These are phyloP conservation scores for Trichoderma lentiforme DNA, from an alignment of 2,329 filamentous ascomycete species.

Conservation along the genomic window DNA sequence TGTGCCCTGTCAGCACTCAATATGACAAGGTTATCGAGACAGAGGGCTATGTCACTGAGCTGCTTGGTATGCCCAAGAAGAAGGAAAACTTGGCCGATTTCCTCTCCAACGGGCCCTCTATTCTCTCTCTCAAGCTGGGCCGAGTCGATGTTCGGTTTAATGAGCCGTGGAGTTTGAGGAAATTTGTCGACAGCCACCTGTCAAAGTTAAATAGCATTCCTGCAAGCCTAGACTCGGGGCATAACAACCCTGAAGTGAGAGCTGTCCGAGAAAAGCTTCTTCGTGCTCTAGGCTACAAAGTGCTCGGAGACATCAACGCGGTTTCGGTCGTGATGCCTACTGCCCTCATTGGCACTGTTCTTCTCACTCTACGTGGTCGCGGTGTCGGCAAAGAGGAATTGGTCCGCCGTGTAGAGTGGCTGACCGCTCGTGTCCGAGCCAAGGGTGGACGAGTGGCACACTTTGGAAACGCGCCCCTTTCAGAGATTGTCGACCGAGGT, in stretches of 20 bases:
- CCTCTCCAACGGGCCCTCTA: slow-evolving; percentile 76
- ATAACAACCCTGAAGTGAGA: slow-evolving; percentile 46
- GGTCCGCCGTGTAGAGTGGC: slow-evolving; percentile 84
- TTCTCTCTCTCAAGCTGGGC: slow-evolving; percentile 83
- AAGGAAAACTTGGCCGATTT: slow-evolving; percentile 93
- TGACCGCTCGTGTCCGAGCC: slow-evolving; percentile 73
- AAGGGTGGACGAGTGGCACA: slow-evolving; percentile 93
- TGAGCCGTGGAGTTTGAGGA: slow-evolving; percentile 86
- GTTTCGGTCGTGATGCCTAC: slow-evolving; percentile 99
- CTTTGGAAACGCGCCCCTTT: slow-evolving; percentile 76
- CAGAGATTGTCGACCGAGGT: slow-evolving; percentile 81
- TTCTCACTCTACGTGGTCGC: slow-evolving; percentile 85
- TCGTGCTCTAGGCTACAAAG: slow-evolving; percentile 84
- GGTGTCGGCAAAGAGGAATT: slow-evolving; percentile 87
- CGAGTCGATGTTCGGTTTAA: slow-evolving; percentile 95
- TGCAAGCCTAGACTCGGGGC: slow-evolving; percentile 44
- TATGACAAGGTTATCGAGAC: slow-evolving; percentile 99
- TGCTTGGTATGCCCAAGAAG: slow-evolving; percentile 89
- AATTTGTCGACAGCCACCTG: slow-evolving; percentile 77
- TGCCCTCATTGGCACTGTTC: slow-evolving; percentile 87
- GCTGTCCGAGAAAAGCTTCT: slow-evolving; percentile 68
- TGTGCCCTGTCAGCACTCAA: slow-evolving; percentile 94
- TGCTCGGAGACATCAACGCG: slow-evolving; percentile 89
- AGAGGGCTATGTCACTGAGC: slow-evolving; percentile 90
- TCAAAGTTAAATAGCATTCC: slow-evolving; percentile 46